Percentiles rank a stretch among this genome's conserved stretches.
These are phyloP conservation scores for Podaxis sp. DNA, from an alignment of 768 basidiomycete genomes.

Conservation along the genomic window DNA sequence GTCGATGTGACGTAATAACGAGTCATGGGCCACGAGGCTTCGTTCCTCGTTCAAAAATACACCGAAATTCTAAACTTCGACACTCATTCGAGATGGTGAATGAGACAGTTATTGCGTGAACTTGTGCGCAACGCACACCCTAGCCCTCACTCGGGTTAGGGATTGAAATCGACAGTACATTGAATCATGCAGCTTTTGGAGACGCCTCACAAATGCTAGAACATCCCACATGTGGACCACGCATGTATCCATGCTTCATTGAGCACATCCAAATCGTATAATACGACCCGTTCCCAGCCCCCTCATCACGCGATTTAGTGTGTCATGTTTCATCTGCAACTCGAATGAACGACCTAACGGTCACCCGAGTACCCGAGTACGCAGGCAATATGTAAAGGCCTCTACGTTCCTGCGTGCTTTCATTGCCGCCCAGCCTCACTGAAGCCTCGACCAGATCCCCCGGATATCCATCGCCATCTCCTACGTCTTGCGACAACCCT, in stretches of 20 bases:
- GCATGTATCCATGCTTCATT: not conserved
- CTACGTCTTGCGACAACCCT: conserved; percentile 40
- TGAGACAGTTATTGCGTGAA: too few species aligned
- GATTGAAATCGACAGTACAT: not conserved
- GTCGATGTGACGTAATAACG: too few species aligned
- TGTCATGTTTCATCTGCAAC: not conserved
- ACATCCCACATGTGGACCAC: not conserved
- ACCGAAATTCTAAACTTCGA: too few species aligned
- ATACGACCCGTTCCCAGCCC: not conserved
- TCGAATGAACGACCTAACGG: not conserved
- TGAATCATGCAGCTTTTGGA: not conserved
- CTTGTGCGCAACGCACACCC: too few species aligned
- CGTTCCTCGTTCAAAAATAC: too few species aligned
- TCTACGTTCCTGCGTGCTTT: not conserved
- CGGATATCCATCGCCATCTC: conserved; percentile 33
- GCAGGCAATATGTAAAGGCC: not conserved
- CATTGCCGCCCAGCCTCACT: not conserved
- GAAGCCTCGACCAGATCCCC: conserved; percentile 1
- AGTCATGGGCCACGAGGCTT: too few species aligned
- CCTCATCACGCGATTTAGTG: not conserved
- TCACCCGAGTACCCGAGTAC: not conserved
- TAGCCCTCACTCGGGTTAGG: too few species aligned
- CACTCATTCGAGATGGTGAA: too few species aligned
- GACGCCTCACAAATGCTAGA: not conserved
- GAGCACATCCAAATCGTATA: not conserved